Base-by-base conservation (phyloP, 306 rosid genomes). In the Malus domestica region DNA sequence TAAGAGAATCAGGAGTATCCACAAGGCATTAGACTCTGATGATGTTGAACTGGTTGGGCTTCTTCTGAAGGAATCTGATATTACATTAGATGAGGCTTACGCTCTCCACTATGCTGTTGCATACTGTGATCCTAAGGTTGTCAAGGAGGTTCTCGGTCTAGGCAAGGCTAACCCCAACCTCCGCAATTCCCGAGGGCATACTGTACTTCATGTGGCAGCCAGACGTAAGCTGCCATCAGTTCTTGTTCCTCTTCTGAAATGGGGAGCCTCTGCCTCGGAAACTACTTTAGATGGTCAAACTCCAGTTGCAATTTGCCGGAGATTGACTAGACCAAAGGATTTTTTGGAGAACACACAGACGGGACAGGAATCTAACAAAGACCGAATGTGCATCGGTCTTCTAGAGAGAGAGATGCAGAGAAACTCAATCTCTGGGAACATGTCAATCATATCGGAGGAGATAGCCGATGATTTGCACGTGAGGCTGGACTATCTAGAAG, bases 101-200 rank as follows among this genome's bases (percentile, higher is more conserved):
- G 97, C 93, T 54, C 88, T 95, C 45, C 99, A 92, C 86, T 87
- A 92, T 75, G 96, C 96, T 1, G 89, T 89, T 75, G 93, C 98
- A 63, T 92, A 95, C 76, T 87, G 97, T 64, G 98, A 92, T 77
- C 87, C 91, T 71, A 95, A 92, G 88, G 85, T 95, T 69, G 84
- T 95, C 70, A 88, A 88, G 67, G 96, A 88, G 77, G 85, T 95
- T 77, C 98, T 95, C 67, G 60, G 74, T 78, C 79, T 90, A 40
- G 82, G 78, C 30, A 66, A 66, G 84, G 93, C 90, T 10, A 75
- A 87, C 80, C 52, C 87, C 83, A 85, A 86, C 74, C 91, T 58
- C 33, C 82, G 70, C 42, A 91, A 89, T 77, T 38, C 79, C 0
- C 80, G 96, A 7, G 96, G 96, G 32, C 86, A 87, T 71, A 83